These are phyloP conservation scores for Pseudogymnoascus sp. DNA, from an alignment of 2,329 filamentous ascomycete genomes.

Conservation along the genomic window DNA sequence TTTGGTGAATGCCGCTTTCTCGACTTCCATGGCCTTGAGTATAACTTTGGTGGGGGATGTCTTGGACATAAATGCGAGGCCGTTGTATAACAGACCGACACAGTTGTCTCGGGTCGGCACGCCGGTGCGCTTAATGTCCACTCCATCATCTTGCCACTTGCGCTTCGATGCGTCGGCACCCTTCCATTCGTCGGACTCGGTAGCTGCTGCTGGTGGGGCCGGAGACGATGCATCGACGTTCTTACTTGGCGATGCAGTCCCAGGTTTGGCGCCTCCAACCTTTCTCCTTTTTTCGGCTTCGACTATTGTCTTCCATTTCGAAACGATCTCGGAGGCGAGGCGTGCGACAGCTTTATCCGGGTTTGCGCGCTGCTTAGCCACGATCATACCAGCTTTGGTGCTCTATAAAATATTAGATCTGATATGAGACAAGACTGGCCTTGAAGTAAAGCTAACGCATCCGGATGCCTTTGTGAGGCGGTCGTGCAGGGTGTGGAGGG, in stretches of 20 bases:
- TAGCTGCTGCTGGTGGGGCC: constrained; percentile 31
- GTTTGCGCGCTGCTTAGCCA: constrained; percentile 74
- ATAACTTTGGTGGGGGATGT: constrained; percentile 67
- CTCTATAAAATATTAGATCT: constrained; percentile 39
- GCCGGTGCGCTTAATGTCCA: constrained; percentile 69
- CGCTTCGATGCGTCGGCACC: constrained; percentile 69
- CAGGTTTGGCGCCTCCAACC: constrained; percentile 32
- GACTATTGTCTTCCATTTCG: constrained; percentile 78
- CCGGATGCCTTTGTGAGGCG: constrained; percentile 9
- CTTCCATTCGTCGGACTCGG: constrained; percentile 32
- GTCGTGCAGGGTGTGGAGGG: constrained; percentile 2
- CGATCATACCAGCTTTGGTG: constrained; percentile 84
- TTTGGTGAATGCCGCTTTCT: constrained; percentile 64
- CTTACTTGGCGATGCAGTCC: constrained; percentile 44
- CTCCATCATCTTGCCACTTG: constrained; percentile 71
- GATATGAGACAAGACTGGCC: background rate
- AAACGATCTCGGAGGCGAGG: constrained; percentile 73
- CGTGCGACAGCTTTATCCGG: constrained; percentile 73
- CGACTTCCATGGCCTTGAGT: constrained; percentile 71
- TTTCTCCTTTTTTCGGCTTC: constrained; percentile 53
- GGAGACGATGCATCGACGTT: constrained; percentile 29
- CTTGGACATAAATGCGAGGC: constrained; percentile 63
- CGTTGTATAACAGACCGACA: constrained; percentile 89
- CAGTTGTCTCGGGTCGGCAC: constrained; percentile 72
- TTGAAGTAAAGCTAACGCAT: background rate